Base-by-base conservation (phyloP, 2,329 filamentous ascomycete species). In the Aspergillus sp. region DNA sequence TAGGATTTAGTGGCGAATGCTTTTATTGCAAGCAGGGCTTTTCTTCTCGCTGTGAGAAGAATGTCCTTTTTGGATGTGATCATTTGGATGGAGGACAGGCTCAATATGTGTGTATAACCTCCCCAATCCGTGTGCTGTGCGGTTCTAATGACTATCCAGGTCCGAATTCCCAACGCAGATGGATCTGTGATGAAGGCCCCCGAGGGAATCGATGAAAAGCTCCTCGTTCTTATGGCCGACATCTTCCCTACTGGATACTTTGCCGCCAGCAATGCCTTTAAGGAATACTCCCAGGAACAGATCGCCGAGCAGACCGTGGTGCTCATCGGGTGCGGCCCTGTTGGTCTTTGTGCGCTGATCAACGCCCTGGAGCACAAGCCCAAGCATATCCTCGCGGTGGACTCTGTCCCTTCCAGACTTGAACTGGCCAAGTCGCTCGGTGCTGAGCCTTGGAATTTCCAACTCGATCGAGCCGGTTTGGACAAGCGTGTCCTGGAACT, bases 171-270 rank as follows among this genome's bases (percentile, higher is more conserved):
- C 0, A 71, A 85, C 43, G 90, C 90, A 8, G 89, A 95, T 58
- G 81, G 82, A 31, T 94, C 88, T 1, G 79, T 85, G n/a, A 77
- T 90, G 59, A 85, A 83, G 57, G 84, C 88, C 0, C 85, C 86
- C 0, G 66, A 79, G 2, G 79, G 77, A 7, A 85, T 94, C 45
- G 79, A 84, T 13, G 84, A 91, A 53, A 78, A 86, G 51, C 82
- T 82, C 31, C 74, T 94, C 39, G 82, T 94, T 6, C 76, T 95
- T 27, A 95, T 95, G 90, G 89, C 88, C 11, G 90, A 95, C 61
- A 94, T 95, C 57, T 95, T 93, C 66, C 90, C 90, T 1, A 88
- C 84, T 0, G 70, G 90, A 6, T 95, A 82, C 69, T 95, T 90
- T 56, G 90, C 88, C 6, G 87, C 87, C 5, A 76, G 78, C 45